These are phyloP conservation scores for Fusarium coffeatum DNA, from an alignment of 2,329 filamentous ascomycete genomes.

Conservation along the genomic window DNA sequence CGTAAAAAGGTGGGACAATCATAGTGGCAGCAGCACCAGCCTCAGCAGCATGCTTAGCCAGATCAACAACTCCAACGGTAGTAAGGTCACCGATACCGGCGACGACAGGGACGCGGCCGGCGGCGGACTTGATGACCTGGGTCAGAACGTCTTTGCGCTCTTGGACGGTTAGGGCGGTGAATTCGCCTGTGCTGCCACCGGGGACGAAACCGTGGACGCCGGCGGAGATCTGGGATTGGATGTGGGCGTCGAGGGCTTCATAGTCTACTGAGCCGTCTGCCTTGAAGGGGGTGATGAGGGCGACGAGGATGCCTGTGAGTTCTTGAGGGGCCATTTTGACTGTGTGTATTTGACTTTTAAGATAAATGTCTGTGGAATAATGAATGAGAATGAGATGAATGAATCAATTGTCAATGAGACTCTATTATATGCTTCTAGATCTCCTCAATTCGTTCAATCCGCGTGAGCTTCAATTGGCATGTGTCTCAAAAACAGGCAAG, in stretches of 20 bases:
- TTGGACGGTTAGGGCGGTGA: constrained; percentile 56
- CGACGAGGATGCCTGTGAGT: constrained; percentile 59
- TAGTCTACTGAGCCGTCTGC: constrained; percentile 56
- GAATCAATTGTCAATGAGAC: neutral
- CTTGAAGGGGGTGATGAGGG: constrained; percentile 61
- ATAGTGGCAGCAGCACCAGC: constrained; percentile 56
- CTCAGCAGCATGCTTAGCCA: constrained; percentile 50
- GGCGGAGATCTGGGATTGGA: constrained; percentile 57
- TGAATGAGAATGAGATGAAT: neutral
- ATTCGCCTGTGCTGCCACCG: constrained; percentile 62
- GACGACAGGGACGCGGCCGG: constrained; percentile 56
- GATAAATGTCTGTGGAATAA: too few species aligned
- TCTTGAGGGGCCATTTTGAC: constrained; percentile 40
- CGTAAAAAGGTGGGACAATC: constrained; percentile 64
- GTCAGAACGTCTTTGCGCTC: constrained; percentile 60
- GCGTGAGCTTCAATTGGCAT: constrained; percentile 8
- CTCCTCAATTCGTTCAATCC: constrained; percentile 20
- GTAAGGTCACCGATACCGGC: constrained; percentile 59
- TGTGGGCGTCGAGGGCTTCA: constrained; percentile 51
- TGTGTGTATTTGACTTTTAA: neutral
- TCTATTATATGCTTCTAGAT: constrained; percentile 27
- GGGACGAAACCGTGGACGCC: constrained; percentile 63
- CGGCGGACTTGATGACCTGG: constrained; percentile 50
- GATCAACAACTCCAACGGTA: constrained; percentile 49
- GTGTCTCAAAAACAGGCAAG: constrained; percentile 34